Conservation (phyloP, 108 stramenopile species). For the Discostella stelligeroides region DNA sequence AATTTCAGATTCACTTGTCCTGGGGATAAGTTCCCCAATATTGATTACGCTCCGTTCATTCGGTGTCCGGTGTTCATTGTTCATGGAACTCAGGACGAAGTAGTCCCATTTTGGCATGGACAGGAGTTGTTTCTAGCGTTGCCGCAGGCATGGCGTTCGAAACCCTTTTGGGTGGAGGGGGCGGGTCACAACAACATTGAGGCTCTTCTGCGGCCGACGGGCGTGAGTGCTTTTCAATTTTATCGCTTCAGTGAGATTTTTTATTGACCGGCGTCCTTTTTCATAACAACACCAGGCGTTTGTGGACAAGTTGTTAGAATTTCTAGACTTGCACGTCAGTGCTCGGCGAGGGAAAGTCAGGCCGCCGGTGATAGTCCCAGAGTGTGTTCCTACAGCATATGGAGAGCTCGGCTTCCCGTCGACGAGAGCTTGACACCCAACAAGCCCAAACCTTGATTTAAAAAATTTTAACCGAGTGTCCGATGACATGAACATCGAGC, state of each 20-base stretch:
- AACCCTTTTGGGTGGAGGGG: slow-evolving; percentile 91
- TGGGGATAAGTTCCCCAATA: slow-evolving; percentile 94
- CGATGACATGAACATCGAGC: background rate
- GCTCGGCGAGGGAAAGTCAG: slow-evolving; percentile 70
- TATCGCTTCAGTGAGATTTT: slow-evolving; percentile 14
- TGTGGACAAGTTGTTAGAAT: slow-evolving; percentile 82
- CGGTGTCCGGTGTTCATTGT: slow-evolving; percentile 92
- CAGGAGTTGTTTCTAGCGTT: slow-evolving; percentile 91
- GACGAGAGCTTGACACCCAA: too few species aligned
- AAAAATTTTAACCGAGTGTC: background rate
- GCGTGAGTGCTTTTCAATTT: slow-evolving; percentile 21
- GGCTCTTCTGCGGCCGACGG: slow-evolving; percentile 79
- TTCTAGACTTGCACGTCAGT: slow-evolving; percentile 80
- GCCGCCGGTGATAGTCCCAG: slow-evolving; percentile 67
- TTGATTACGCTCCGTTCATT: slow-evolving; percentile 84
- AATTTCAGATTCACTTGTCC: slow-evolving; percentile 89
- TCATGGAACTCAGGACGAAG: slow-evolving; percentile 94
- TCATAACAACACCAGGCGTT: slow-evolving; percentile 40
- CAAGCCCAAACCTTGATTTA: background rate
- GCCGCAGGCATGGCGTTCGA: slow-evolving; percentile 83
- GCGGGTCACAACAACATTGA: slow-evolving; percentile 96
- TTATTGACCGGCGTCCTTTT: background rate
- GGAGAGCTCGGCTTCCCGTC: slow-evolving; percentile 40
- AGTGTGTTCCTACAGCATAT: slow-evolving; percentile 61
- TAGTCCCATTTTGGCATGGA: slow-evolving; percentile 95